Evolutionary conservation across 1,284 basidiomycete genomes (phyloP).

Genomic region (Irpex sp.): DNA sequence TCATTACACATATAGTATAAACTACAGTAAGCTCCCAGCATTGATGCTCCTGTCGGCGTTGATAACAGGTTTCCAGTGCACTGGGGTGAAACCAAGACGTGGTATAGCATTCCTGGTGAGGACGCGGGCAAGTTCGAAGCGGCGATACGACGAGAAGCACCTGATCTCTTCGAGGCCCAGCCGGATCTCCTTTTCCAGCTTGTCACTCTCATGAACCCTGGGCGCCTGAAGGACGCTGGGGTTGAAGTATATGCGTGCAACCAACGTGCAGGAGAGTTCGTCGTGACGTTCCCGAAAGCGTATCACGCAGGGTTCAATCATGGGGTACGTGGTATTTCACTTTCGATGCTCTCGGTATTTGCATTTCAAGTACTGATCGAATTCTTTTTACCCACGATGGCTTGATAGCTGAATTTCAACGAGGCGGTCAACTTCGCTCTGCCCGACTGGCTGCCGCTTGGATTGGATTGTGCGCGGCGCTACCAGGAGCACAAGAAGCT

Average conservation of each 20-base stretch:
- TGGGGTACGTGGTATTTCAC: conserved; percentile 52
- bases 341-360: not conserved
- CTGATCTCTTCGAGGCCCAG: conserved; percentile 98
- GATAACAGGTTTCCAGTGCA: conserved; percentile 63
- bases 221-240: conserved; percentile 76
- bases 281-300: conserved; percentile 96
- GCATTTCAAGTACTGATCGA: not conserved
- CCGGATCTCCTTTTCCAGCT: conserved; percentile 97
- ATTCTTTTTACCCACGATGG: not conserved
- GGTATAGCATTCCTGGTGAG: conserved; percentile 96
- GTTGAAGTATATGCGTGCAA: conserved; percentile 95
- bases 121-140: conserved; percentile 96
- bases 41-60: not conserved
- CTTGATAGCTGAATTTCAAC: conserved; percentile 87
- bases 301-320: conserved; percentile 99
- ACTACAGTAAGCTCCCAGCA: conserved; percentile 69
- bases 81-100: conserved; percentile 99
- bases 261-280: conserved; percentile 96
- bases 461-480: conserved; percentile 82
- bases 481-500: conserved; percentile 89
- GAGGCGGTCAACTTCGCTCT: conserved; percentile 99
- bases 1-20: conserved; percentile 96
- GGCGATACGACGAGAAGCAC: conserved; percentile 92
- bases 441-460: conserved; percentile 91
- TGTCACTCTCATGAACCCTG: conserved; percentile 97